A percentile compares a stretch with the other conserved stretches of the same genome.
These are phyloP conservation scores for Petrea volubilis DNA, from an alignment of 257 asterid genomes.

Conservation along the genomic window DNA sequence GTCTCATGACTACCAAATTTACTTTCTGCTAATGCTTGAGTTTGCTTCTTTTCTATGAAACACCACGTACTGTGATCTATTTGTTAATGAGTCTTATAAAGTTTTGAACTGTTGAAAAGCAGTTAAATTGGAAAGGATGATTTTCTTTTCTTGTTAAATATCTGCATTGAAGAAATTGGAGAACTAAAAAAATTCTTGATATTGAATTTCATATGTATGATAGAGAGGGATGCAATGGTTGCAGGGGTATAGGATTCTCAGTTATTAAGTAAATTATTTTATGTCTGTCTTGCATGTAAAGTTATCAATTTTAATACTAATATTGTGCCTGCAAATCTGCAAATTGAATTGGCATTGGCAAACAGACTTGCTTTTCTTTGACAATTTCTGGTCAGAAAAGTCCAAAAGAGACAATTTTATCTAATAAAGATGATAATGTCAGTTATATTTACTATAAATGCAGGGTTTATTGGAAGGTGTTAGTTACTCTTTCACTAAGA, in stretches of 20 bases:
- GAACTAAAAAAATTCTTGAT: background rate
- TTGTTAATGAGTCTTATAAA: background rate
- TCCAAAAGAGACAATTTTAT: background rate
- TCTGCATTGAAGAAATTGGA: background rate
- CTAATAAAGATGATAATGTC: constrained; percentile 18
- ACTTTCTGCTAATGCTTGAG: background rate
- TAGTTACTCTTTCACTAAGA: constrained; percentile 73
- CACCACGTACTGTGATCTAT: background rate
- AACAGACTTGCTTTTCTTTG: constrained; percentile 6
- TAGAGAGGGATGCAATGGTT: constrained; percentile 5
- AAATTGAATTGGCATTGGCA: constrained; percentile 6
- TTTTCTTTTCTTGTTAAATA: constrained; percentile 8
- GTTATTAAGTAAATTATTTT: constrained; percentile 13
- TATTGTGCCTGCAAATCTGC: constrained; percentile 14
- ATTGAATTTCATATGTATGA: constrained; percentile 3
- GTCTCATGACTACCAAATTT: background rate
- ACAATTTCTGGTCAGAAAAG: constrained; percentile 16
- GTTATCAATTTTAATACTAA: background rate
- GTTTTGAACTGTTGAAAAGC: background rate
- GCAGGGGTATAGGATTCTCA: constrained; percentile 5
- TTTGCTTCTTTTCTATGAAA: constrained; percentile 2
- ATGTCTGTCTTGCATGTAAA: constrained; percentile 14
- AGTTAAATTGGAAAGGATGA: background rate
- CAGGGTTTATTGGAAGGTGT: constrained; percentile 95
- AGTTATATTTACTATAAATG: constrained; percentile 7